Base-by-base conservation (phyloP, 1,139 yeast genomes). In the Candida sp. region DNA sequence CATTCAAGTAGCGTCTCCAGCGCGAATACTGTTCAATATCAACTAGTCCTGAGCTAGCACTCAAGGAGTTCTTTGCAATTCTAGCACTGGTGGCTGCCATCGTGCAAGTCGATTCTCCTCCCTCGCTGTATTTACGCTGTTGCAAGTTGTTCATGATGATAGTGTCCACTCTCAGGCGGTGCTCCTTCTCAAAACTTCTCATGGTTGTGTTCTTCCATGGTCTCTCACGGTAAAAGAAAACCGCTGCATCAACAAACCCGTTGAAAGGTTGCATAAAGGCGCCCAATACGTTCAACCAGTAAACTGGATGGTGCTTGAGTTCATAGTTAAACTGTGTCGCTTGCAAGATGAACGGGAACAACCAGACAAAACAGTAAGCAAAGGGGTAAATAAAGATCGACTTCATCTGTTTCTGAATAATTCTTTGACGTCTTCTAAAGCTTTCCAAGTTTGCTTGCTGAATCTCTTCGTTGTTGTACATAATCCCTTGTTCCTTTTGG, bases 351-450 rank as follows among this genome's bases (percentile, higher is more conserved):
- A 90, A 81, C 0, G 97, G 97, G 58, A 90, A 86, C 12, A 87
- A 65, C 97, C 97, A 91, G 46, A 91, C 70, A 40, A 89, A 75
- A 50, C 89, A 76, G 66, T 90, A 92, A 1, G 96, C 89, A 40
- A 88, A 72, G 1, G 98, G 98, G 65, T 92, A 92, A 40, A 92
- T 78, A 66, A 92, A 90, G 47, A 92, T 87, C 22, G 88, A 78
- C 58, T 85, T 85, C 80, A 90, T 85, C 68, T 91, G 97, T 53
- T 86, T 85, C 62, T 87, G 85, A 51, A 92, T 89, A 58, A 83
- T 78, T 37, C 78, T 69, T 57, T 90, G 85, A 31, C 94, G 76
- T 51, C 75, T 70, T 55, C 84, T 78, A 69, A 88, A 87, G 55
- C 77, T 79, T 44, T 76, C 77, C 66, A 86, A 75, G 53, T 85